Conservation (phyloP, 31 red algal genomes). For the Porphyra umbilicalis region DNA sequence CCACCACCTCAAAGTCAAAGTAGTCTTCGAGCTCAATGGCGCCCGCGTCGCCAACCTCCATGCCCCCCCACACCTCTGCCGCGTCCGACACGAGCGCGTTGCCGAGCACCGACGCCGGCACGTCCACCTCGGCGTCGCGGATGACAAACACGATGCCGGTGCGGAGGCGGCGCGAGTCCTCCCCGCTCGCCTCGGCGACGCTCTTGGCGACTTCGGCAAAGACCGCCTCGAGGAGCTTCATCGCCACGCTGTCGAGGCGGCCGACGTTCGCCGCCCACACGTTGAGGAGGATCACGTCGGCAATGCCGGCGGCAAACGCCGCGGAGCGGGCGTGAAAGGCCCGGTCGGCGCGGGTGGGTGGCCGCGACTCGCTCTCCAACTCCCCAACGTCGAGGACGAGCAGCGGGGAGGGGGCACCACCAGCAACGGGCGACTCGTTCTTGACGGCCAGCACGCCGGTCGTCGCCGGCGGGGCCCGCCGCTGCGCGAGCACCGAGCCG, state of each 20-base stretch:
- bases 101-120: conserved; percentile 13
- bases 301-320: conserved; percentile 54
- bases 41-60: not conserved
- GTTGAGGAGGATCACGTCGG: conserved; percentile 84
- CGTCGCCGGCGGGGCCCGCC: not conserved
- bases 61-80: conserved; percentile 28
- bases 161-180: not conserved
- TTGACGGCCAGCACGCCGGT: conserved; percentile 1
- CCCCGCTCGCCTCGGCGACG: not conserved
- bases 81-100: conserved; percentile 34
- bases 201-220: conserved; percentile 57
- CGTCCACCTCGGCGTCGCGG: conserved; percentile 78
- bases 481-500: not conserved
- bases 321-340: conserved; percentile 65
- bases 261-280: conserved; percentile 90
- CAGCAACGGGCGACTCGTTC: not conserved
- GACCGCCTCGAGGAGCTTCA: conserved; percentile 45
- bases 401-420: conserved; percentile 1
- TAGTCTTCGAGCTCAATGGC: conserved; percentile 16
- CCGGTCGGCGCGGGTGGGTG: conserved; percentile 46
- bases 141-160: conserved; percentile 79
- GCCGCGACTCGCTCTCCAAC: conserved; percentile 74
- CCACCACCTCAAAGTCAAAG: conserved; percentile 35
- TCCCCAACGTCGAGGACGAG: conserved; percentile 36
- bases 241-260: conserved; percentile 57